Evolutionary conservation across 352 stramenopile genomes (phyloP), one percentile per base, ranked within the genome.

Genomic region (Peronosclerospora sorghi): DNA sequence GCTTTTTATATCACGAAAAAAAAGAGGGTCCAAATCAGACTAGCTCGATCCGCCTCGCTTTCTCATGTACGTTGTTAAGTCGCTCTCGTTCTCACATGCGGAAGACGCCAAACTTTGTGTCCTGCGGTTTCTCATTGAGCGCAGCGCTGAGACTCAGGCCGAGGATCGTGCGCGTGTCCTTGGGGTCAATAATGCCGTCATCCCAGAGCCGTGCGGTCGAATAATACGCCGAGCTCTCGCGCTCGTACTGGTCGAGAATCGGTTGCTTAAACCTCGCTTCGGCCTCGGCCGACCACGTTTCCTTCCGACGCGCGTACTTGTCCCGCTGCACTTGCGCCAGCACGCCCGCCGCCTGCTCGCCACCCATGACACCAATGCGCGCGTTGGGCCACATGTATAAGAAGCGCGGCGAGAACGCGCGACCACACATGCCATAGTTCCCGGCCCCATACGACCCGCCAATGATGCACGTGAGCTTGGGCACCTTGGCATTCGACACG

Each of bases 321-420:
- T 96, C 85, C 32, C 76, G 83, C 59, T 96, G 85, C 26, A 98
- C 86, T 47, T 95, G 96, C n/a, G 91, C 88, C 39, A 99, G 53
- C 23, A 98, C 96, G 43, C 80, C 92, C 0, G 95, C 91, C 14
- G 95, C 96, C 62, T 99, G 95, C 51, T 97, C 90, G 36, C 93
- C 95, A 30, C 95, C 96, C 95, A 98, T 98, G 42, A 99, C 95
- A 12, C 75, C 87, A 53, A 98, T 98, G 12, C 81, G 73, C 12
- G 94, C 89, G 48, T 98, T 98, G 6, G 96, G 96, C 94, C 95
- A 99, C 77, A 97, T 97, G 72, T 96, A 98, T 23, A 99, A 49
- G 60, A 99, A 98, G 32, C 93, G 75, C 2, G 96, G 96, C 48
- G 73, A 86, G 55, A 97, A 98, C 1, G 95, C 89, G 45, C 95